Evolutionary conservation across 2,329 filamentous ascomycete species (phyloP).

Genomic region (Alternaria arbusti): DNA sequence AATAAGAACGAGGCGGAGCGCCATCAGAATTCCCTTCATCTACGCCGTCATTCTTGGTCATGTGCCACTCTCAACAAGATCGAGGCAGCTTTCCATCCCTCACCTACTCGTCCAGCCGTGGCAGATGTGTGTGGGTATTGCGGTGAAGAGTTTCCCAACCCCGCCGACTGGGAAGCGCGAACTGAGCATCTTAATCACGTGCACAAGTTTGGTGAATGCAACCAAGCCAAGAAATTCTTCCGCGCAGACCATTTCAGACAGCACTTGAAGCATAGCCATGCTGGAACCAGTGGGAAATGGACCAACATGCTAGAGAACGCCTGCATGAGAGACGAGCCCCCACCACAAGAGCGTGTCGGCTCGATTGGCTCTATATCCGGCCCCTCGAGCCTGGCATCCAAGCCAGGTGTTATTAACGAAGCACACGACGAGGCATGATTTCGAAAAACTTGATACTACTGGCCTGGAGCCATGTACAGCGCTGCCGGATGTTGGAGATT

Average conservation of each 20-base stretch:
- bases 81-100: slow-evolving; percentile 86
- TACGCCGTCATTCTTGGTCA: slow-evolving; percentile 94
- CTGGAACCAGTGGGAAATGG: slow-evolving; percentile 96
- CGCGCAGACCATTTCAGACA: slow-evolving; percentile 97
- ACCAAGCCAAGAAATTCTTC: slow-evolving; percentile 97
- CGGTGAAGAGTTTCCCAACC: slow-evolving; percentile 87
- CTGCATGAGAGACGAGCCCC: slow-evolving; percentile 90
- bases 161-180: slow-evolving; percentile 86
- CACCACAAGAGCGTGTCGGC: slow-evolving; percentile 54
- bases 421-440: slow-evolving; percentile 47
- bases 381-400: slow-evolving; percentile 38
- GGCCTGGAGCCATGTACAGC: slow-evolving; percentile 6
- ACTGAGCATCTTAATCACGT: slow-evolving; percentile 86
- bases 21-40: slow-evolving; percentile 92
- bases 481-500: neutral
- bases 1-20: slow-evolving; percentile 98
- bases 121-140: slow-evolving; percentile 93
- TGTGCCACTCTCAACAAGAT: slow-evolving; percentile 80
- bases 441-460: neutral
- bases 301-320: slow-evolving; percentile 97
- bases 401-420: slow-evolving; percentile 48
- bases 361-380: slow-evolving; percentile 42
- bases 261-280: slow-evolving; percentile 96
- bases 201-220: slow-evolving; percentile 98
- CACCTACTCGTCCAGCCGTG: slow-evolving; percentile 64